phyloP scores from a whole-genome alignment of 1,284 basidiomycete genomes.

The Ustilago lituana region DNA sequence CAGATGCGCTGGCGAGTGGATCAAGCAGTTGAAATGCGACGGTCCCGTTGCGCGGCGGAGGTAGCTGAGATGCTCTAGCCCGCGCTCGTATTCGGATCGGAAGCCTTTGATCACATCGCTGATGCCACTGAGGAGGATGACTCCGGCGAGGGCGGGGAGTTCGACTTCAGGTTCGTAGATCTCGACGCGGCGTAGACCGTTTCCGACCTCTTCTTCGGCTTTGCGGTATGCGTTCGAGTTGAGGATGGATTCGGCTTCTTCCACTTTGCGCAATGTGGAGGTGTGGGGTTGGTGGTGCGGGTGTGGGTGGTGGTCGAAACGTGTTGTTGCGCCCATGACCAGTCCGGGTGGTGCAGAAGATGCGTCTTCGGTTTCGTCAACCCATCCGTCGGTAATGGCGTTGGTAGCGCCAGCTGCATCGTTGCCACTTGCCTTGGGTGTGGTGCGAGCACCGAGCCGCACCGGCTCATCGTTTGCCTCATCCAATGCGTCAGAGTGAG shows the following conservation, averaged over 20 bases:
- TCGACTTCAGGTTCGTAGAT: constrained; percentile 67
- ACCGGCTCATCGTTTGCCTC: constrained; percentile 30
- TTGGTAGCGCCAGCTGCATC: background rate
- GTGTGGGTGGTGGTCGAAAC: constrained; percentile 8
- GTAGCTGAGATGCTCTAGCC: constrained; percentile 68
- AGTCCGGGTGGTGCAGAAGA: constrained; percentile 23
- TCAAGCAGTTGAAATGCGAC: constrained; percentile 67
- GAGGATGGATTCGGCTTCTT: constrained; percentile 36
- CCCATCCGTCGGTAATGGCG: constrained; percentile 36
- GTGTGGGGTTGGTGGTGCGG: background rate
- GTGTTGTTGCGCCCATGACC: constrained; percentile 36
- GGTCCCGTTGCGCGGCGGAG: constrained; percentile 67
- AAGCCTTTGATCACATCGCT: constrained; percentile 69
- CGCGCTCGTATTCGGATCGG: constrained; percentile 64
- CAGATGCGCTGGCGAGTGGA: constrained; percentile 68
- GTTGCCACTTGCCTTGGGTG: background rate
- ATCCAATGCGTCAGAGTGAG: constrained; percentile 26
- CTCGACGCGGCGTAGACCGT: constrained; percentile 63
- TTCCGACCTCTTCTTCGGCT: constrained; percentile 53
- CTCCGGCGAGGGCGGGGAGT: constrained; percentile 65
- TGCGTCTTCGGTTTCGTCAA: constrained; percentile 40
- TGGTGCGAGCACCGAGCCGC: background rate
- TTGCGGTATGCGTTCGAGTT: constrained; percentile 29
- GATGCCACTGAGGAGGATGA: constrained; percentile 68
- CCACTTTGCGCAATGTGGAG: constrained; percentile 26